phyloP scores from a whole-genome alignment of 1,139 yeast species.

The Williopsis jadinii region DNA sequence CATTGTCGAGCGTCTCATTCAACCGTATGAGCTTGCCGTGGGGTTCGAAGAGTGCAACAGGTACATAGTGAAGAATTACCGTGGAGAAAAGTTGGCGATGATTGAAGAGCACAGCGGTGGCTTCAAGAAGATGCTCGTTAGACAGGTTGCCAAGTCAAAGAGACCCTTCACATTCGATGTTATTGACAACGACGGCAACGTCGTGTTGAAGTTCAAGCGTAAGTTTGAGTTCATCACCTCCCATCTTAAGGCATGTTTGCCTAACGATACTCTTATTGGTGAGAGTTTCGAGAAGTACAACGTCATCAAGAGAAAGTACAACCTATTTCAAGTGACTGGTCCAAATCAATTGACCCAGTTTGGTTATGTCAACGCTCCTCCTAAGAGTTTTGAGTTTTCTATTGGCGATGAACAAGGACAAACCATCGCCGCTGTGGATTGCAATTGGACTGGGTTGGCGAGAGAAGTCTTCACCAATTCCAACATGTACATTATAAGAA shows the following conservation, averaged over 20 bases:
- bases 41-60: not conserved
- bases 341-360: not conserved
- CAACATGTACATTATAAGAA: conserved; percentile 77
- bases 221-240: not conserved
- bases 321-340: not conserved
- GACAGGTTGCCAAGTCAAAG: not conserved
- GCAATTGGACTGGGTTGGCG: conserved; percentile 91
- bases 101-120: not conserved
- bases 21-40: not conserved
- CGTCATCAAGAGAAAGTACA: not conserved
- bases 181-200: not conserved
- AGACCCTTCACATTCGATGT: conserved; percentile 1
- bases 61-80: not conserved
- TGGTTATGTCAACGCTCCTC: not conserved
- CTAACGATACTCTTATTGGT: not conserved
- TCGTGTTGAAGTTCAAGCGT: not conserved
- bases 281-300: not conserved
- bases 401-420: not conserved
- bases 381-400: not conserved
- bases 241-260: not conserved
- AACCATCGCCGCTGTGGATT: conserved; percentile 61
- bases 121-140: not conserved
- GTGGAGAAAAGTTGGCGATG: not conserved
- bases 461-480: conserved; percentile 89
- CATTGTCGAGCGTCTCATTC: not conserved